Conservation (phyloP, 176 grass and related monocot species). For the Rhynchospora tenuis region DNA sequence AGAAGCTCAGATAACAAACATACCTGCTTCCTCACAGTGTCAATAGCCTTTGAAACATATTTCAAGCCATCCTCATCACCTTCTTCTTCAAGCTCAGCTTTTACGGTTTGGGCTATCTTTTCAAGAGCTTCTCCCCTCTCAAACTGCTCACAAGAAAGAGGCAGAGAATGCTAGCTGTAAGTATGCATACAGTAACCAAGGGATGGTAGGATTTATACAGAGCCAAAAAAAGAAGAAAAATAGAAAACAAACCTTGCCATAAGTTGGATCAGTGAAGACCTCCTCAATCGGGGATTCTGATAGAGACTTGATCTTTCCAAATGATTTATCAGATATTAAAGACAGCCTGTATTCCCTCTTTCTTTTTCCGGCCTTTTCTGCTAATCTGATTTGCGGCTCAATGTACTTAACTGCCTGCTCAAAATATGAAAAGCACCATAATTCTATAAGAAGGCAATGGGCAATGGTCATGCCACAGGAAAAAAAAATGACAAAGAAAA, state of each 20-base stretch:
- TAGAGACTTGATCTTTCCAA: conserved; percentile 78
- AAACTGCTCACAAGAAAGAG: conserved; percentile 55
- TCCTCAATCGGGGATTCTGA: conserved; percentile 80
- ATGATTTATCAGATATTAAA: conserved; percentile 83
- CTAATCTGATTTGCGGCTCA: conserved; percentile 89
- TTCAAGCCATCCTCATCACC: conserved; percentile 85
- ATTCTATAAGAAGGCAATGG: conserved; percentile 1
- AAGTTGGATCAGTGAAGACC: conserved; percentile 93
- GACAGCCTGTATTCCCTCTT: conserved; percentile 91
- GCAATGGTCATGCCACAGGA: conserved; percentile 14
- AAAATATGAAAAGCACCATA: conserved; percentile 18
- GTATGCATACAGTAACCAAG: neutral
- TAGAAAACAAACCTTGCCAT: conserved; percentile 60
- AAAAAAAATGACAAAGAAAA: conserved; percentile 13
- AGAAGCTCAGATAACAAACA: neutral
- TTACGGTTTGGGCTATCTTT: conserved; percentile 63
- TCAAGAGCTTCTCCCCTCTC: conserved; percentile 88
- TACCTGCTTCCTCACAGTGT: conserved; percentile 93
- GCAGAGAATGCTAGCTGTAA: conserved; percentile 19
- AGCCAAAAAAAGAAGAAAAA: neutral
- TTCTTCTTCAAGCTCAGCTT: conserved; percentile 90
- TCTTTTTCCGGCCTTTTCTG: conserved; percentile 77
- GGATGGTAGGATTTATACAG: neutral
- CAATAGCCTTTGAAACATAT: conserved; percentile 75
- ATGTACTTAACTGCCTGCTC: conserved; percentile 87